A percentile compares a stretch with the other conserved stretches of the same genome.
Evolutionary conservation across 148 eudicot genomes (phyloP).

Genomic region (Nyssa sinensis): DNA sequence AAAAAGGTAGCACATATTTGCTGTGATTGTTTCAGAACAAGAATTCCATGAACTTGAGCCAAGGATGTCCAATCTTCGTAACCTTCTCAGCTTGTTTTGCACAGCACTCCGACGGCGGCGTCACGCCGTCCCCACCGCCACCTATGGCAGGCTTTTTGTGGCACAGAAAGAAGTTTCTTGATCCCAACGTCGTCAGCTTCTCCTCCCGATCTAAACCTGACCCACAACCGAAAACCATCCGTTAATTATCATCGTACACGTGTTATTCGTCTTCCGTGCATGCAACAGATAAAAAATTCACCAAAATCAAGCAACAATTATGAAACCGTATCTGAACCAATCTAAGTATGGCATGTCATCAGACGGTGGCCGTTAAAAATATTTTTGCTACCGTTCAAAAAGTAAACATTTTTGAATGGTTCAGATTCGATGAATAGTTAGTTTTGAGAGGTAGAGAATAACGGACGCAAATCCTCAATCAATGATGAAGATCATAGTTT

Average conservation of each 20-base stretch:
- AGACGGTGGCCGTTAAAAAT: too few relatives aligned
- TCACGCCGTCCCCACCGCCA: constrained; percentile 7
- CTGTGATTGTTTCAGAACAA: constrained; percentile 12
- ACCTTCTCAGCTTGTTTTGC: constrained; percentile 56
- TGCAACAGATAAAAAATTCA: too few relatives aligned
- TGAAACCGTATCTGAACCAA: too few relatives aligned
- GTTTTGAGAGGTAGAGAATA: too few relatives aligned
- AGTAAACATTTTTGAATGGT: too few relatives aligned
- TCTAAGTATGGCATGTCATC: too few relatives aligned
- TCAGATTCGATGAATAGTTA: too few relatives aligned
- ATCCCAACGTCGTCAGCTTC: constrained; percentile 59
- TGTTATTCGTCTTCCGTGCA: too few relatives aligned
- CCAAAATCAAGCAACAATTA: too few relatives aligned
- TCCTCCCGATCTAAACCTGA: constrained; percentile 73
- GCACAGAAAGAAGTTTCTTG: constrained; percentile 85
- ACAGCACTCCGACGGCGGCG: constrained; percentile 33
- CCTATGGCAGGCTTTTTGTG: constrained; percentile 23
- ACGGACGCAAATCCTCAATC: background rate
- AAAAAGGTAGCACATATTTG: background rate
- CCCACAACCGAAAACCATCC: background rate
- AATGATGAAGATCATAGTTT: background rate
- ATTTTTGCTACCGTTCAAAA: too few relatives aligned
- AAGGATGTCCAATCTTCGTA: constrained; percentile 35
- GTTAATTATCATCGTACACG: too few relatives aligned
- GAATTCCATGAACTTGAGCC: constrained; percentile 62